Evolutionary conservation across 306 rosid genomes (phyloP), one percentile per base, ranked within the genome.

Genomic region (Trichosanthes cucumerina): DNA sequence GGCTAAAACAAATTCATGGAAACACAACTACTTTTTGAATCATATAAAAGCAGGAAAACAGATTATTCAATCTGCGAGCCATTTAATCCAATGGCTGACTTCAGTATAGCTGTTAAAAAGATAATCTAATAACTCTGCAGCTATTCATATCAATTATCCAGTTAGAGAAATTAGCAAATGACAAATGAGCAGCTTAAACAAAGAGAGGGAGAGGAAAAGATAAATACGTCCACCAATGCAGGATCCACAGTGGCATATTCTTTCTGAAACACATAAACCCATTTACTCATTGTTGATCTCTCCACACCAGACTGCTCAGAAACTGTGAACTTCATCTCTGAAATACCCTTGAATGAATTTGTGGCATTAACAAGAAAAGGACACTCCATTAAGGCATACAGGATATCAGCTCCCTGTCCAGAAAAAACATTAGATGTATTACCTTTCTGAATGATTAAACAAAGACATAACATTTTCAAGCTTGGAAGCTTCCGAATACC

Each of bases 181-280:
- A 47, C 24, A 31, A 47, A 50, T 15, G 59, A 43, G 24, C 59
- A 72, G 59, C 59, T 72, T 72, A 46, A 46, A 6, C 12, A 47
- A 28, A 78, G 36, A 58, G 34, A 26, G 77, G 56, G 18, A 34
- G 52, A 66, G 69, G 78, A 43, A 75, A 49, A 46, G n/a, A n/a
- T n/a, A 78, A 83, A 76, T 84, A 94, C 98, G 85, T 90, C 75
- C 6, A 92, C 97, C 0, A 73, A 39, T 28, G 89, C 85, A n/a
- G 93, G 96, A 76, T 91, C 88, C 26, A 89, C 97, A 11, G 90
- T 92, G 65, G 92, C 98, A 84, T 87, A 91, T 88, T 94, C 98
- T 79, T 84, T 85, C 83, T 94, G 98, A 87, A 92, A 94, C 47
- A 90, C 50, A 78, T 92, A 94, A 66, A 94, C 90, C 92, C 85